Conservation (phyloP, 2,329 filamentous ascomycete species). For the Alternaria brassicae region DNA sequence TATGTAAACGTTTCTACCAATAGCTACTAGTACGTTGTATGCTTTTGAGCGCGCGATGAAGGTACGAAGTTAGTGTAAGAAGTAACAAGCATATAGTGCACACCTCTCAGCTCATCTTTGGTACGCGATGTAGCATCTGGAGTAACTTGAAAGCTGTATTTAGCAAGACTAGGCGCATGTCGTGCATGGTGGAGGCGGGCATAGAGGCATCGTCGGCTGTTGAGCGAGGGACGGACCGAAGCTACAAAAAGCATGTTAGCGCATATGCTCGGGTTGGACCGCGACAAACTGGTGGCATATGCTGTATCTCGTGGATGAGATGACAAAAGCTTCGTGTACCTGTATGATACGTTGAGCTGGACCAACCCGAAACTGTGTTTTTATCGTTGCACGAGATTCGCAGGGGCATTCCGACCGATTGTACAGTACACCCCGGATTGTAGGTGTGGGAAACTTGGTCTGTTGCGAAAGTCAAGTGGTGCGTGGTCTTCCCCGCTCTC, state of each 20-base stretch:
- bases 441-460: neutral
- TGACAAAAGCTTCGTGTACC: neutral
- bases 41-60: too few relatives aligned
- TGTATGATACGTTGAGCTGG: neutral
- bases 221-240: neutral
- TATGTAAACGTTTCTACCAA: too few relatives aligned
- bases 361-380: neutral
- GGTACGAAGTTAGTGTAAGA: too few relatives aligned
- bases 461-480: neutral
- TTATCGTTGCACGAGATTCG: neutral
- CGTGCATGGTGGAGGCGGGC: too few relatives aligned
- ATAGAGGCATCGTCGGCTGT: too few relatives aligned
- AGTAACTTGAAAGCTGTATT: too few relatives aligned
- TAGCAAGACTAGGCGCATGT: rapidly evolving
- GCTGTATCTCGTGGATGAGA: neutral
- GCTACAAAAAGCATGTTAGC: neutral
- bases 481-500: neutral
- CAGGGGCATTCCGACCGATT: neutral
- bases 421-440: neutral
- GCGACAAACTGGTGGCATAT: neutral
- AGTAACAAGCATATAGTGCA: too few relatives aligned
- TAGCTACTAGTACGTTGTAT: too few relatives aligned
- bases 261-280: neutral
- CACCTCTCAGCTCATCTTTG: too few relatives aligned
- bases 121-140: too few relatives aligned